Percentiles rank a stretch among this genome's conserved stretches.
These are phyloP conservation scores for Gastrodia elata DNA, from an alignment of 106 monocot genomes.

Conservation along the genomic window DNA sequence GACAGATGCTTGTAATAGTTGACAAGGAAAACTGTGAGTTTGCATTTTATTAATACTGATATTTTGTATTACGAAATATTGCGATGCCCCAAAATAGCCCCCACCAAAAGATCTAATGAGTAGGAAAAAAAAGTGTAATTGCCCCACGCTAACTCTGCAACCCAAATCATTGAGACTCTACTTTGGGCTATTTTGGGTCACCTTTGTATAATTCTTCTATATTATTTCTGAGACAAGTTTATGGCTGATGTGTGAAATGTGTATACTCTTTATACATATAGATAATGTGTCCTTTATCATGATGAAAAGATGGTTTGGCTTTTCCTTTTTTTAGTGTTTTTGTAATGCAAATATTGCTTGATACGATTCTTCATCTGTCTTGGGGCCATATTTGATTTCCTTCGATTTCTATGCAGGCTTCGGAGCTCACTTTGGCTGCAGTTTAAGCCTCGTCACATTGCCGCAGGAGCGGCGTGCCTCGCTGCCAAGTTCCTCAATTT, in stretches of 20 bases:
- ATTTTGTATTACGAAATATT: too few relatives aligned
- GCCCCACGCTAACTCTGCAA: not conserved
- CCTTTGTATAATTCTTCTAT: too few relatives aligned
- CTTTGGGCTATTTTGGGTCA: too few relatives aligned
- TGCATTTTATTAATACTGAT: conserved; percentile 16
- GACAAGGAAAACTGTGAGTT: conserved; percentile 36
- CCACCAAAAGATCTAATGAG: too few relatives aligned
- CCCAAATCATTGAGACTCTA: not conserved
- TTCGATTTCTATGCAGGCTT: conserved; percentile 22
- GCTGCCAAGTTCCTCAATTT: conserved; percentile 62
- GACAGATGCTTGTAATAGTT: conserved; percentile 39
- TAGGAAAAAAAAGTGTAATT: too few relatives aligned
- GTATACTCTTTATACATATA: not conserved
- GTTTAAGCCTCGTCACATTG: conserved; percentile 74
- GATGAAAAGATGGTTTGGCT: conserved; percentile 11
- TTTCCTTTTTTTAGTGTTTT: conserved; percentile 5
- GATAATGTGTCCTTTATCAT: too few relatives aligned
- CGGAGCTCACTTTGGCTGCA: conserved; percentile 74
- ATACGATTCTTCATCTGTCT: not conserved
- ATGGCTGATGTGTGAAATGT: not conserved
- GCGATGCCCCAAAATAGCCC: conserved; percentile 11
- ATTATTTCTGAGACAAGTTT: conserved; percentile 3
- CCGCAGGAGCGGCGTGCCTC: conserved; percentile 54
- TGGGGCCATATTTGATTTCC: not conserved
- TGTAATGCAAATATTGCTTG: not conserved